phyloP scores from a whole-genome alignment of 371 early-diverging fungal genomes.

The Thermomucor indicae-seudaticae region DNA sequence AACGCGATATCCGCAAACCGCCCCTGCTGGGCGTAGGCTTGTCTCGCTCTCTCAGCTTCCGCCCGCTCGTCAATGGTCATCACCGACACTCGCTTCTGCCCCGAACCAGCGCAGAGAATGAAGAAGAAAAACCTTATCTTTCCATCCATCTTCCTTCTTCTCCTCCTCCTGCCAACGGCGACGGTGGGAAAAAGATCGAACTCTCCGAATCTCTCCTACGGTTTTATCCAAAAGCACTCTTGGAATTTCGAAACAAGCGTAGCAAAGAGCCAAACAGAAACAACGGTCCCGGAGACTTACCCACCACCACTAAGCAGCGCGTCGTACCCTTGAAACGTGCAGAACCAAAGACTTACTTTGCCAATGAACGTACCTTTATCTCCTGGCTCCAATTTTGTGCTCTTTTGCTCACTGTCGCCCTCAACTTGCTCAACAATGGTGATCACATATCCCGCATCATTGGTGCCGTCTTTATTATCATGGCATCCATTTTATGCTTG shows the following conservation, averaged over 20 bases:
- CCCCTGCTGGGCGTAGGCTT: slow-evolving; percentile 44
- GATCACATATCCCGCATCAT: slow-evolving; percentile 39
- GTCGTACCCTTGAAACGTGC: slow-evolving; percentile 12
- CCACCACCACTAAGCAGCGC: not conserved
- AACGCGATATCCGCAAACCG: slow-evolving; percentile 80
- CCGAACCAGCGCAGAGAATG: not conserved
- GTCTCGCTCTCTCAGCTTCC: slow-evolving; percentile 37
- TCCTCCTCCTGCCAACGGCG: too few species aligned
- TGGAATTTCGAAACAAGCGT: not conserved
- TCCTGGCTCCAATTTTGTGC: slow-evolving; percentile 85
- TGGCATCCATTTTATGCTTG: slow-evolving; percentile 23
- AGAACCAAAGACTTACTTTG: slow-evolving; percentile 92
- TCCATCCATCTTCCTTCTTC: not conserved
- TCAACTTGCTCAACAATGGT: slow-evolving; percentile 79
- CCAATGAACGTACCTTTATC: slow-evolving; percentile 93
- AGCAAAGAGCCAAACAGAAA: not conserved
- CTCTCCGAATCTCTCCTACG: not conserved
- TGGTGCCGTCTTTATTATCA: slow-evolving; percentile 39
- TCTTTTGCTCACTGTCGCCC: slow-evolving; percentile 68
- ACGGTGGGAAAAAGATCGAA: not conserved
- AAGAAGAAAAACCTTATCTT: not conserved
- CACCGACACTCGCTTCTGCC: slow-evolving; percentile 21
- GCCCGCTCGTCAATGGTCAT: slow-evolving; percentile 41
- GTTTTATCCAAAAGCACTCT: not conserved
- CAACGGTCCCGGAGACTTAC: too few species aligned